Percentiles rank a stretch among this genome's conserved stretches.
Conservation (phyloP, 768 basidiomycete species). For the Cystobasidium tubakii region DNA sequence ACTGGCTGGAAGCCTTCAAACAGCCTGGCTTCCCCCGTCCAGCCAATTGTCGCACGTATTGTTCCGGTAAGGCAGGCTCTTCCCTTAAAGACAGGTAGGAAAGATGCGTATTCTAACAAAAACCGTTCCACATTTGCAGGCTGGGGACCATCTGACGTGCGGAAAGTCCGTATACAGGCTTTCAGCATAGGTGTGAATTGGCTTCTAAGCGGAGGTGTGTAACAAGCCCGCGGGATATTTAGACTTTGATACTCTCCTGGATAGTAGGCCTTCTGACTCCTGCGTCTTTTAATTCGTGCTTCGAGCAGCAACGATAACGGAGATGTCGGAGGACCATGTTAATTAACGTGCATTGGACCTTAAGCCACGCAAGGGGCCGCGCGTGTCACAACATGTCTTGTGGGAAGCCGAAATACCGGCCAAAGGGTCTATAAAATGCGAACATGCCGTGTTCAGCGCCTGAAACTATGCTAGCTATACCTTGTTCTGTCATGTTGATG, state of each 20-base stretch:
- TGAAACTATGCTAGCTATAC: too few species aligned
- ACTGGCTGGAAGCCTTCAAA: slow-evolving; percentile 22
- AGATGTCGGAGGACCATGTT: background rate
- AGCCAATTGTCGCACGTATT: slow-evolving; percentile 9
- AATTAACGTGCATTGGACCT: background rate
- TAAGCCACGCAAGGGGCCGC: too few species aligned
- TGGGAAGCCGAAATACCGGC: too few species aligned
- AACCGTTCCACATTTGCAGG: background rate
- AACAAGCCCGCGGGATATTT: background rate
- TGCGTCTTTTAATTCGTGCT: background rate
- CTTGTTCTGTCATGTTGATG: too few species aligned
- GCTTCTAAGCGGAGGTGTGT: slow-evolving; percentile 1
- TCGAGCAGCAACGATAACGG: background rate
- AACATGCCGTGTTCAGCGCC: too few species aligned
- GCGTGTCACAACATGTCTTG: too few species aligned
- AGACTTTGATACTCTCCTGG: background rate
- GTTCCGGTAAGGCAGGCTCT: background rate
- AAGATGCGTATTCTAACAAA: background rate
- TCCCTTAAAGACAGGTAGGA: background rate
- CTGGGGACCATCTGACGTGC: background rate
- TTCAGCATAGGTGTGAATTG: slow-evolving; percentile 4
- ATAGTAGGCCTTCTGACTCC: background rate
- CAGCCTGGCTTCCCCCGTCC: background rate
- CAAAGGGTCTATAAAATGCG: too few species aligned
- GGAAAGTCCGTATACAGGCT: slow-evolving; percentile 17